Conservation (phyloP, 306 rosid species). For the Cyamopsis tetragonoloba region DNA sequence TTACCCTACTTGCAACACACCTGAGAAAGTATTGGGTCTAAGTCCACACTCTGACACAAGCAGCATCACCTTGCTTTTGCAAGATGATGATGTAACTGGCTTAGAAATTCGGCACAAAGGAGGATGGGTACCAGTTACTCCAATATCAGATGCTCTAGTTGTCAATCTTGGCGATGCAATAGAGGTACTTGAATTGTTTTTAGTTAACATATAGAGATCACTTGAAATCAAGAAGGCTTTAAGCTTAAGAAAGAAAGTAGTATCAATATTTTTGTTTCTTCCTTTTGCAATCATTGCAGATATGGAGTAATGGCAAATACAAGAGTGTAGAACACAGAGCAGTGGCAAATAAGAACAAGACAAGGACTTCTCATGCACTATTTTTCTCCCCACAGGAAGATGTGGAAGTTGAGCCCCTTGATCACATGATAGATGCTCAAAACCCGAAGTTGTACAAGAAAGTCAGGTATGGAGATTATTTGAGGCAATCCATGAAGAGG, state of each 20-base stretch:
- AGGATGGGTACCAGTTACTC: conserved; percentile 36
- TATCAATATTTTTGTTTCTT: background rate
- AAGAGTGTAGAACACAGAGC: conserved; percentile 45
- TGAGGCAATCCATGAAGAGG: conserved; percentile 31
- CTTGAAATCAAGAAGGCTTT: background rate
- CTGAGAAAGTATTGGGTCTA: conserved; percentile 42
- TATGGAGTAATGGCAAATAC: conserved; percentile 50
- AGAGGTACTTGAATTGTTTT: background rate
- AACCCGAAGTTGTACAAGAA: conserved; percentile 35
- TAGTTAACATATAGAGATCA: background rate
- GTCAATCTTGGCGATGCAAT: conserved; percentile 43
- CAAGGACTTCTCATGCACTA: conserved; percentile 24
- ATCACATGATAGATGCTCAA: conserved; percentile 25
- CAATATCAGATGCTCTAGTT: conserved; percentile 29
- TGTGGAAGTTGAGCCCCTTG: conserved; percentile 38
- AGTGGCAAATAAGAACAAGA: conserved; percentile 29
- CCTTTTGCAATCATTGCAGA: conserved; percentile 18
- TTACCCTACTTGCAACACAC: conserved; percentile 42
- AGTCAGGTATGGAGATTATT: conserved; percentile 41
- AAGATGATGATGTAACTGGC: conserved; percentile 32
- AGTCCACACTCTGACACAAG: conserved; percentile 45
- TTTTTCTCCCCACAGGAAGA: conserved; percentile 36
- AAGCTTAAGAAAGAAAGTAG: background rate
- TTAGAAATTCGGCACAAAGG: conserved; percentile 42
- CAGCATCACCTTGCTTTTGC: conserved; percentile 47